Percentiles rank a stretch among this genome's conserved stretches.
phyloP scores from a whole-genome alignment of 1,139 yeast genomes.

The Arxiozyma heterogenica region DNA sequence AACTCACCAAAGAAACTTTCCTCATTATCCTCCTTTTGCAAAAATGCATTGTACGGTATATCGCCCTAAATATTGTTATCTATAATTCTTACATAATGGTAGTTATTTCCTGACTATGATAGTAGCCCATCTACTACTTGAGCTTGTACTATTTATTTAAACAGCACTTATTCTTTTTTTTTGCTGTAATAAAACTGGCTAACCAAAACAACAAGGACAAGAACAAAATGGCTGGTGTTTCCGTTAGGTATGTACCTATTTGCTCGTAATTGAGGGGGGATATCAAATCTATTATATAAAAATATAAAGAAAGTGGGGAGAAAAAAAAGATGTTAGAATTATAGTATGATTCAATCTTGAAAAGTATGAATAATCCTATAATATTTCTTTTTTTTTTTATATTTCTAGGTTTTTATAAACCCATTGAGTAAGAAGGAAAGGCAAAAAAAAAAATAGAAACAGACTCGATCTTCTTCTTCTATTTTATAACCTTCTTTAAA shows the following conservation, averaged over 20 bases:
- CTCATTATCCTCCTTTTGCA: too few species aligned
- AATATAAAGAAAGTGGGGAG: too few species aligned
- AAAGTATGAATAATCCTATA: slow-evolving; percentile 1
- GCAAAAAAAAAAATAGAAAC: neutral
- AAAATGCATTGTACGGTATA: too few species aligned
- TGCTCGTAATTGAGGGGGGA: slow-evolving; percentile 4
- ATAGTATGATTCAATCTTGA: neutral
- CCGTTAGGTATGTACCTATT: slow-evolving; percentile 70
- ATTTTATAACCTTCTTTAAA: neutral
- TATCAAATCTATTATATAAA: neutral
- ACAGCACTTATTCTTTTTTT: neutral
- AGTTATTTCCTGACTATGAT: too few species aligned
- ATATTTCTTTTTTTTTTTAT: neutral
- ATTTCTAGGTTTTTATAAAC: neutral
- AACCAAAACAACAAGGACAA: slow-evolving; percentile 2
- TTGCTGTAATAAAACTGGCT: neutral
- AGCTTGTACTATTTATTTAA: too few species aligned
- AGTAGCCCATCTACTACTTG: too few species aligned
- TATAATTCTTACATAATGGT: too few species aligned
- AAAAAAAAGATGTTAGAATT: neutral
- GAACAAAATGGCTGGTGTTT: slow-evolving; percentile 91
- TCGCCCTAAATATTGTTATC: too few species aligned
- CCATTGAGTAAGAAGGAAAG: too few species aligned
- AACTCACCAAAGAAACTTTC: too few species aligned
- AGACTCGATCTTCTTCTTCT: neutral